Percentiles rank a stretch among this genome's conserved stretches.
phyloP scores from a whole-genome alignment of 176 grass and related monocot species.

The Tuctoria greenei region DNA sequence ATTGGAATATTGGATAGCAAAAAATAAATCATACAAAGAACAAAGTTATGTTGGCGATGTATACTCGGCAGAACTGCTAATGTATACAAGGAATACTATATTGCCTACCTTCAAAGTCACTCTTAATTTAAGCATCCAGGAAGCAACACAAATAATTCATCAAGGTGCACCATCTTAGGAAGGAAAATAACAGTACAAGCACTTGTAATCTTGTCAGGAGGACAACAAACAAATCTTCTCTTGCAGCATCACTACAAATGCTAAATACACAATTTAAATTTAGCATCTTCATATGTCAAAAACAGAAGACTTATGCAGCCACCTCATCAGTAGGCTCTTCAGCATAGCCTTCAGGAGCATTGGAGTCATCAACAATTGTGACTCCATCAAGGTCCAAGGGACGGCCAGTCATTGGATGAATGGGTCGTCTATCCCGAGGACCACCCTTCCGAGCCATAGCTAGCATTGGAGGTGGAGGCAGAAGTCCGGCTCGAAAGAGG shows the following conservation, averaged over 20 bases:
- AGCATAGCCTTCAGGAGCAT: conserved; percentile 34
- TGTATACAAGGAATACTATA: not conserved
- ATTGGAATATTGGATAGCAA: conserved; percentile 16
- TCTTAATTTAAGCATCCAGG: not conserved
- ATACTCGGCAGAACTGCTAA: not conserved
- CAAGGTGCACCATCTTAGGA: not conserved
- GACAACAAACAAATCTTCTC: conserved; percentile 28
- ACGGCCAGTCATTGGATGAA: conserved; percentile 81
- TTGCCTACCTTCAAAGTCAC: not conserved
- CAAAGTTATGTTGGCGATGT: not conserved
- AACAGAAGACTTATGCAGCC: conserved; percentile 23
- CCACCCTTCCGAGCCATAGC: conserved; percentile 80
- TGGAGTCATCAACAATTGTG: conserved; percentile 31
- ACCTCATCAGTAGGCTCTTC: conserved; percentile 33
- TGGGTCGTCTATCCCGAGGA: conserved; percentile 51
- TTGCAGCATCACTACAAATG: conserved; percentile 25
- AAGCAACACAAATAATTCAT: not conserved
- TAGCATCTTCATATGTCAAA: conserved; percentile 9
- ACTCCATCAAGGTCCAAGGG: conserved; percentile 47
- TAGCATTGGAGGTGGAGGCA: conserved; percentile 85
- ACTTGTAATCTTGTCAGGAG: conserved; percentile 20
- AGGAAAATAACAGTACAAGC: conserved; percentile 5
- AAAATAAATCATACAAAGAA: conserved; percentile 17
- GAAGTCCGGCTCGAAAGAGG: conserved; percentile 76
- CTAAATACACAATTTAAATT: conserved; percentile 19